A percentile compares a stretch with the other conserved stretches of the same genome.
Evolutionary conservation across 2,329 filamentous ascomycete species (phyloP).

Genomic region (Spiromastix sp.): DNA sequence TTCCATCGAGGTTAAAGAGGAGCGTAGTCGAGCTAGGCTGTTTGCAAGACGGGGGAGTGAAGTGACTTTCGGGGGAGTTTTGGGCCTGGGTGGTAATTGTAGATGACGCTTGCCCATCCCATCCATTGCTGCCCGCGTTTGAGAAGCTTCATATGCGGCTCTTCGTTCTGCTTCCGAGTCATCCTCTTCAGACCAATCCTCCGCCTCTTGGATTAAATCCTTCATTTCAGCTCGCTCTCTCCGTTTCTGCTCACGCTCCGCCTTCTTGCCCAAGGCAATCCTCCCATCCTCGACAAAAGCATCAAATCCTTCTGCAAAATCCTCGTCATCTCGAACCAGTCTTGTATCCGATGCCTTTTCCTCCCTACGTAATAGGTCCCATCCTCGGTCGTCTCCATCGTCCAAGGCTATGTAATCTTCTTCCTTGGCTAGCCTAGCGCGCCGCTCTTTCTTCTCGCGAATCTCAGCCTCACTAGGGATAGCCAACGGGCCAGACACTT

Average conservation of each 20-base stretch:
- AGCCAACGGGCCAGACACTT: conserved; percentile 23
- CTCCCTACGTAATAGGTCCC: conserved; percentile 41
- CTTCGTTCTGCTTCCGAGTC: conserved; percentile 56
- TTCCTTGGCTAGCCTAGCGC: conserved; percentile 68
- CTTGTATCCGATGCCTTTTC: conserved; percentile 63
- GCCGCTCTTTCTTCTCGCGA: conserved; percentile 77
- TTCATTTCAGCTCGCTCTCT: conserved; percentile 68
- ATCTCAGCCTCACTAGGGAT: conserved; percentile 82
- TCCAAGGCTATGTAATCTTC: conserved; percentile 40
- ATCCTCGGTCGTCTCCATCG: conserved; percentile 33
- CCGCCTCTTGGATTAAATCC: conserved; percentile 69
- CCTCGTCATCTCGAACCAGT: conserved; percentile 76
- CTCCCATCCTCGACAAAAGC: conserved; percentile 79
- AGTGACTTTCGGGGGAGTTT: conserved; percentile 62
- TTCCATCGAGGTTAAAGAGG: conserved; percentile 54
- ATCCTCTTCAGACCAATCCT: conserved; percentile 52
- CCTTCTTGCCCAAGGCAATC: conserved; percentile 66
- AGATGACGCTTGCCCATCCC: conserved; percentile 42
- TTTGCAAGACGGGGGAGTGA: conserved; percentile 64
- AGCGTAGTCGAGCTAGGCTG: conserved; percentile 54
- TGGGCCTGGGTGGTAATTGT: conserved; percentile 28
- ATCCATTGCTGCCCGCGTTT: conserved; percentile 80
- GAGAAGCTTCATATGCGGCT: conserved; percentile 76
- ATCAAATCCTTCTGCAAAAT: conserved; percentile 87
- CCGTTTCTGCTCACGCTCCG: conserved; percentile 59